phyloP scores from a whole-genome alignment of 345 rosid genomes.

The Geranium rotundifolium region DNA sequence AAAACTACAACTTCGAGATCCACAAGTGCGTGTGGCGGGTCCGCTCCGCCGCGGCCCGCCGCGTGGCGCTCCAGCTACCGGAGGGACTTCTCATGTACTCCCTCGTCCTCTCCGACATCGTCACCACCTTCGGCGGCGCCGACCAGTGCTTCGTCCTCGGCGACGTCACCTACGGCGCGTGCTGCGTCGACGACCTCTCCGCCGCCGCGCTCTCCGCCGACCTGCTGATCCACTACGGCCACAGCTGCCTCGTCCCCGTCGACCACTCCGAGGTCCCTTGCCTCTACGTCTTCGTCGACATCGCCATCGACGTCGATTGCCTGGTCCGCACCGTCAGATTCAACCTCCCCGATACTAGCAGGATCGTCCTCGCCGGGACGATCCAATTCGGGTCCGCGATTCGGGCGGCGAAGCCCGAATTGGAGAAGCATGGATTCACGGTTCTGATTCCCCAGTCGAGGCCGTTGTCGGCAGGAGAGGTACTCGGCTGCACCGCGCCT shows the following conservation, averaged over 20 bases:
- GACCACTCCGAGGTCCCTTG: constrained; percentile 69
- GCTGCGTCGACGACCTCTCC: constrained; percentile 82
- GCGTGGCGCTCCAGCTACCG: constrained; percentile 78
- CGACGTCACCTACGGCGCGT: constrained; percentile 87
- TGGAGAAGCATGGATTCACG: constrained; percentile 49
- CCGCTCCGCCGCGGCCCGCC: constrained; percentile 43
- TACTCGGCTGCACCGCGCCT: constrained; percentile 81
- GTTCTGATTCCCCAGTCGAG: constrained; percentile 84
- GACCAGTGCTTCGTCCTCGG: constrained; percentile 72
- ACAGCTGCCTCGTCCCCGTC: constrained; percentile 81
- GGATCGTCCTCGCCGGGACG: constrained; percentile 63
- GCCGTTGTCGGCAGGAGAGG: constrained; percentile 84
- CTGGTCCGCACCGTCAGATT: constrained; percentile 41
- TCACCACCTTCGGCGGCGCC: constrained; percentile 56
- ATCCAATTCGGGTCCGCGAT: constrained; percentile 82
- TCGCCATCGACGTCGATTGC: constrained; percentile 49
- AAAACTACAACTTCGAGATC: constrained; percentile 74
- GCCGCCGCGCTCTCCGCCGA: constrained; percentile 70
- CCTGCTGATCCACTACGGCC: constrained; percentile 83
- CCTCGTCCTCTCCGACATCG: constrained; percentile 73
- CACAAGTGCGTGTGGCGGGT: constrained; percentile 84
- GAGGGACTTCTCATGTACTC: constrained; percentile 92
- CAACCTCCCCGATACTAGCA: constrained; percentile 22
- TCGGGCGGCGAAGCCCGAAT: constrained; percentile 66
- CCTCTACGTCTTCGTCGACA: constrained; percentile 88